Conservation (phyloP, 108 stramenopile genomes). For the Nannochloropsis gaditana region DNA sequence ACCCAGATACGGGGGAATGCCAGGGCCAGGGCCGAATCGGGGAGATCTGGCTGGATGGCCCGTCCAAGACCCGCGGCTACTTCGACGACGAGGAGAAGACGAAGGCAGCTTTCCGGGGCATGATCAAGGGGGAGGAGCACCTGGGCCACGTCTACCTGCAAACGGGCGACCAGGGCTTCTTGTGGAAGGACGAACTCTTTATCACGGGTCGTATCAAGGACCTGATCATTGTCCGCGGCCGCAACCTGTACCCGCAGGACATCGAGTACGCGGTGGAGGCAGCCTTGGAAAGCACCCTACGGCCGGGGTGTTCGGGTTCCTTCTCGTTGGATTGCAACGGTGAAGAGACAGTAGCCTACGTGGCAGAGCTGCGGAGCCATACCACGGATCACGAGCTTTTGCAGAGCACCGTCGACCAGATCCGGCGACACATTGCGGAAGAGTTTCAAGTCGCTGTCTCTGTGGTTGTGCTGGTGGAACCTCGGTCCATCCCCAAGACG, state of each 20-base stretch:
- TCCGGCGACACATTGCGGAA: slow-evolving; percentile 27
- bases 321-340: slow-evolving; percentile 55
- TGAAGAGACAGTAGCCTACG: slow-evolving; percentile 20
- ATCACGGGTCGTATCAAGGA: slow-evolving; percentile 87
- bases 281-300: slow-evolving; percentile 35
- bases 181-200: slow-evolving; percentile 84
- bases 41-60: slow-evolving; percentile 86
- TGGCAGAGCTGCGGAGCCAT: slow-evolving; percentile 31
- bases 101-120: slow-evolving; percentile 34
- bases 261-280: slow-evolving; percentile 87
- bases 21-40: slow-evolving; percentile 65
- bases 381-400: slow-evolving; percentile 24
- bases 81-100: slow-evolving; percentile 51
- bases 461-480: slow-evolving; percentile 66
- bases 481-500: slow-evolving; percentile 83
- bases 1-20: slow-evolving; percentile 31
- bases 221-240: slow-evolving; percentile 92
- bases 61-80: slow-evolving; percentile 76
- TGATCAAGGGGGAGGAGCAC: not conserved
- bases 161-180: slow-evolving; percentile 95
- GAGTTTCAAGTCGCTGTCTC: slow-evolving; percentile 60
- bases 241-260: slow-evolving; percentile 99
- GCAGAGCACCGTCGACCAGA: slow-evolving; percentile 28
- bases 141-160: slow-evolving; percentile 60
- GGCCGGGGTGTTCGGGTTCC: slow-evolving; percentile 94